Evolutionary conservation across 495 filamentous ascomycete species (phyloP), one percentile per base, ranked within the genome.

Genomic region (Xanthoparmelia taractica): DNA sequence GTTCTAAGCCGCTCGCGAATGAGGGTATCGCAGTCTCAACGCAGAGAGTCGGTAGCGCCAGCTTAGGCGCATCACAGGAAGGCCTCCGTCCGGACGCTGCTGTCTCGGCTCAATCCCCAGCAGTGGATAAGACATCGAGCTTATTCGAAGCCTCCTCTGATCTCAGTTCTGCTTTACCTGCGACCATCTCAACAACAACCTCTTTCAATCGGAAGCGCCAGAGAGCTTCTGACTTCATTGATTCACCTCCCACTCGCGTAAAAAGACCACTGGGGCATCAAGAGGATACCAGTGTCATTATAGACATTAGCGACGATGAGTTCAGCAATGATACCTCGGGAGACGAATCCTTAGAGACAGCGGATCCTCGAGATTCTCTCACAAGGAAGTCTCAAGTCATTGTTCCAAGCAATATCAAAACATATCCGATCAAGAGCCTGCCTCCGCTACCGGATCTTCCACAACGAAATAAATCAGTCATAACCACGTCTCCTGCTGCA

Each of bases 221-320:
- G n/a, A 87, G 89, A 50, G 91, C 92, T 41, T 81, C 89, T 18
- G 92, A 96, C 70, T 92, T 96, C 59, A 78, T 79, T 50, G 84
- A 84, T 63, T 76, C 84, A 65, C 60, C 76, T 57, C 57, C 76
- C 25, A 69, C 74, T 20, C 71, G 79, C n/a, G 69, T 78, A 36
- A 94, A 90, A 69, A 83, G 85, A 57, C 80, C 83, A 20, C 88
- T 87, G 65, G 83, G 79, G 38, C 81, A 73, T 5, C 68, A 69
- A 20, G 63, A 61, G 10, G 67, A 61, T 61, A 38, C 55, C 64
- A 76, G 72, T 57, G 73, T 83, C 11, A 69, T 82, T 34, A 96
- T 97, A 69, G 88, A 96, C 62, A 86, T 95, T 40, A 96, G 84
- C 67, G 85, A 85, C 31, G 82, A 86, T 63, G 85, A 86, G 56